Evolutionary conservation across 768 basidiomycete genomes (phyloP), one percentile per base, ranked within the genome.

Genomic region (Agrocybe praecox): DNA sequence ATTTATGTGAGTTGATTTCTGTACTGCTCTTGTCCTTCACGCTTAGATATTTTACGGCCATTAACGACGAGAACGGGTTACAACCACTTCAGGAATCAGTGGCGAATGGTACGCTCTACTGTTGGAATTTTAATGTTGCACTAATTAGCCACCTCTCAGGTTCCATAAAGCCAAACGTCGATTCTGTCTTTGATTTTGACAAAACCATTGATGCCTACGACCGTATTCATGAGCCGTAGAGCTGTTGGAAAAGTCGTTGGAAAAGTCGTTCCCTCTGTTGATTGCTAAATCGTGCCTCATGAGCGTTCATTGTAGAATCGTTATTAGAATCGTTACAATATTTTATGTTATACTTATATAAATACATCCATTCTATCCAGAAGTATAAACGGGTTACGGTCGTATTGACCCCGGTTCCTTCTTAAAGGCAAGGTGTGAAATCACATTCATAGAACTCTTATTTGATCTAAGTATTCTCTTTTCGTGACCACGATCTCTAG

Each of bases 201-300:
- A 82, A 88, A 7, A 81, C 71, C 2, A 65, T 81, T 46, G 70
- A 80, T 56, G 90, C 89, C 0, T 92, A 87, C 64, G 84, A 86
- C 12, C 74, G 77, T 52, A 63, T 87, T n/a, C 8, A 73, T 84
- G 79, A 77, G 80, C 2, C 69, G 73, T 6, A 74, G 80, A 24
- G 82, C 85, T 0, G 80, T 74, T 6, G 89, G 90, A 0, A 90
- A 90, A 65, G 78, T 91, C 3, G 76, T 89, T 5, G 77, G 90
- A n/a, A 81, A 76, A 58, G 68, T 86, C 7, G 65, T 67, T 54
- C 49, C 61, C 4, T 52, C 46, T 12, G 53, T 56, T n/a, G 43
- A 61, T 33, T n/a, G n/a, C n/a, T 62, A 50, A 54, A 18, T n/a
- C 6, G 23, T 26, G 55, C 23, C 21, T 17, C 19, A 22, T 9